phyloP scores from a whole-genome alignment of 768 basidiomycete genomes.

The Atractiella rhizophila region DNA sequence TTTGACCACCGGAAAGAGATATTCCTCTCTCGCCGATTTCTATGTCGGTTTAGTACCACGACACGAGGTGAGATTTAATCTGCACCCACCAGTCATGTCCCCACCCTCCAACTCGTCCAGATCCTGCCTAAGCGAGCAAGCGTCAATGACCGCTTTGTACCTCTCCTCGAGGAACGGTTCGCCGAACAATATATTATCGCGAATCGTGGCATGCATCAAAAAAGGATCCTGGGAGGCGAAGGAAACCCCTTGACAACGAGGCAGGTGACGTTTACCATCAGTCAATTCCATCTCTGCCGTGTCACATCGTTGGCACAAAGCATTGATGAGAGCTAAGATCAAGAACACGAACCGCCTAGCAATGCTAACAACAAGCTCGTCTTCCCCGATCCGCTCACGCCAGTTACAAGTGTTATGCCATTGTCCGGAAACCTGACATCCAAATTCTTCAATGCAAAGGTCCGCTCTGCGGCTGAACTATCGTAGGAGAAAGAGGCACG shows the following conservation, averaged over 20 bases:
- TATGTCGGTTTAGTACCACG: too few species aligned
- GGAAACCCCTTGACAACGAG: too few species aligned
- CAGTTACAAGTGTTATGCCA: too few species aligned
- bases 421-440: neutral
- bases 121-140: conserved; percentile 47
- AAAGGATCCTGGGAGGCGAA: conserved; percentile 41
- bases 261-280: conserved; percentile 34
- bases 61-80: too few species aligned
- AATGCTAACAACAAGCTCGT: conserved; percentile 15
- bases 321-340: conserved; percentile 5
- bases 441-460: too few species aligned
- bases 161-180: conserved; percentile 35
- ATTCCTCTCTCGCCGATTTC: conserved; percentile 14
- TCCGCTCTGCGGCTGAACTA: too few species aligned
- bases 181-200: conserved; percentile 56
- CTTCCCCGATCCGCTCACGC: too few species aligned
- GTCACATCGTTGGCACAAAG: conserved; percentile 2
- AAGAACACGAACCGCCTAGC: conserved; percentile 14
- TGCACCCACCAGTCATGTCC: too few species aligned
- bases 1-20: conserved; percentile 8
- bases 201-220: conserved; percentile 57
- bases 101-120: conserved; percentile 45
- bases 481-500: too few species aligned
- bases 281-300: conserved; percentile 25
- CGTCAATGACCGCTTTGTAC: conserved; percentile 45